These are phyloP conservation scores for Eucalyptus curtisii DNA, from an alignment of 345 rosid species.

Conservation along the genomic window DNA sequence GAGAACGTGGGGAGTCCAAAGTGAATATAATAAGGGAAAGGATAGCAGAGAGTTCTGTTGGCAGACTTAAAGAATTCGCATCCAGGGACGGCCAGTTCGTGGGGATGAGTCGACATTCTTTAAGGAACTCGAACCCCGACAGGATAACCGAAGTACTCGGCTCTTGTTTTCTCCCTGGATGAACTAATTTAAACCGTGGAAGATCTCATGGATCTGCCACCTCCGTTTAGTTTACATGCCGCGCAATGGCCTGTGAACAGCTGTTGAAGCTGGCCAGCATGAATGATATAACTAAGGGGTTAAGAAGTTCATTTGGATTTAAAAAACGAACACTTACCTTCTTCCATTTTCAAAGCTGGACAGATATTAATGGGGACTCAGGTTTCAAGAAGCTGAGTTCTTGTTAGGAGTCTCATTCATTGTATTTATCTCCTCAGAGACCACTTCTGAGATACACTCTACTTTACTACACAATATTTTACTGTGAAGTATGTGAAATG, in stretches of 20 bases:
- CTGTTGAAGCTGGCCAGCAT: not conserved
- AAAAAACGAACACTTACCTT: not conserved
- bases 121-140: slow-evolving; percentile 6
- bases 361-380: not conserved
- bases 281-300: not conserved
- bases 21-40: slow-evolving; percentile 3
- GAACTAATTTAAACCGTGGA: not conserved
- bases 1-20: slow-evolving; percentile 27
- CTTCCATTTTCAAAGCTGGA: not conserved
- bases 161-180: slow-evolving; percentile 14
- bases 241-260: not conserved
- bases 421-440: not conserved
- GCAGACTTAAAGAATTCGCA: not conserved
- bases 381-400: not conserved
- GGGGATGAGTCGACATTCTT: slow-evolving; percentile 10
- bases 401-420: not conserved
- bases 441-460: not conserved
- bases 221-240: not conserved
- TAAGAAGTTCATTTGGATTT: not conserved
- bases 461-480: not conserved
- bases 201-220: not conserved
- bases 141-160: slow-evolving; percentile 22
- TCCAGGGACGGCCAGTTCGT: slow-evolving; percentile 29
- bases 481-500: not conserved
- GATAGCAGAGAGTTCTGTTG: not conserved